phyloP scores from a whole-genome alignment of 148 eudicot species.

The Suaeda aralocaspica region DNA sequence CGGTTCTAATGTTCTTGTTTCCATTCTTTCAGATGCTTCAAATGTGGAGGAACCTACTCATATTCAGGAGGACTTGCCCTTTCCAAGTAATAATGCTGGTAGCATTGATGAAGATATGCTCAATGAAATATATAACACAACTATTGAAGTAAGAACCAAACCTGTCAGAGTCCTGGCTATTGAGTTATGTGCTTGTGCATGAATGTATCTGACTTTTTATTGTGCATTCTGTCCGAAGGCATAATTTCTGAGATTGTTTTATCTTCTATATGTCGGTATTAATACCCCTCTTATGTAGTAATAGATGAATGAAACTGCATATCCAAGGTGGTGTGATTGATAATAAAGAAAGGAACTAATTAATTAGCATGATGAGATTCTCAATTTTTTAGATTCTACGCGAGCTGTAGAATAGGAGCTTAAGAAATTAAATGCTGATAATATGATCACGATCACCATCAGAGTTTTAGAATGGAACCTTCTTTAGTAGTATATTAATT shows the following conservation, averaged over 20 bases:
- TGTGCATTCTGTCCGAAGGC: neutral
- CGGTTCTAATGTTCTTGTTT: neutral
- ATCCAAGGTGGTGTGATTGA: neutral
- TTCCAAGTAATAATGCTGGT: constrained; percentile 31
- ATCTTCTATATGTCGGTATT: neutral
- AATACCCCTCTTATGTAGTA: neutral
- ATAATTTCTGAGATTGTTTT: neutral
- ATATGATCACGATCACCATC: neutral
- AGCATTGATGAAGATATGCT: constrained; percentile 49
- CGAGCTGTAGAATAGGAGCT: neutral
- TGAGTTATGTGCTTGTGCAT: neutral
- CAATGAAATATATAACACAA: constrained; percentile 42
- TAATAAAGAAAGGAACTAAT: neutral
- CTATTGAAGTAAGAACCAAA: constrained; percentile 45
- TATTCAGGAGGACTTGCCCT: constrained; percentile 29
- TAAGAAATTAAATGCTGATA: neutral
- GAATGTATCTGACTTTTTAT: neutral
- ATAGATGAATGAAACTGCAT: neutral
- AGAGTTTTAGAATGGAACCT: neutral
- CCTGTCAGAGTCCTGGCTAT: neutral
- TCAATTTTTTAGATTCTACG: neutral
- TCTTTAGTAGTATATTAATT: neutral
- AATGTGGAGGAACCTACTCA: constrained; percentile 34
- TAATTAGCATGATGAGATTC: neutral
- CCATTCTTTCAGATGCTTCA: constrained; percentile 30